Evolutionary conservation across 148 eudicot species (phyloP).

Genomic region (Camellia lanceoleosa): DNA sequence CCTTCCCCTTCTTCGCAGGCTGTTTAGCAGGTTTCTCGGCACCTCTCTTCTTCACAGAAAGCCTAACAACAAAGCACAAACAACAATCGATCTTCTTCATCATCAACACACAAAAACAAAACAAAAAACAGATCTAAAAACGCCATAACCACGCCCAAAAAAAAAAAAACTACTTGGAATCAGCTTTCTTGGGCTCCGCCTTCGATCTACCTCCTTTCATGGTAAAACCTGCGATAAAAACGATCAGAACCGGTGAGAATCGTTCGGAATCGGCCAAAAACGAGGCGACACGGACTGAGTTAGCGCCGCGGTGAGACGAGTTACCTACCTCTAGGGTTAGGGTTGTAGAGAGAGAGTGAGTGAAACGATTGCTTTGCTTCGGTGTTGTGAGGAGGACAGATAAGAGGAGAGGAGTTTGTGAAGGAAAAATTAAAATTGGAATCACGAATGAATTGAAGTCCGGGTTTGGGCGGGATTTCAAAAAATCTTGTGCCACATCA

Average conservation of each 20-base stretch:
- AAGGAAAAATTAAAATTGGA: slow-evolving; percentile 13
- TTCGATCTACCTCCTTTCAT: slow-evolving; percentile 29
- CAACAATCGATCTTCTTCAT: not conserved
- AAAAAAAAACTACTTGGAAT: slow-evolving; percentile 15
- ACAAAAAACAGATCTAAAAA: slow-evolving; percentile 5
- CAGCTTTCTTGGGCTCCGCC: slow-evolving; percentile 14
- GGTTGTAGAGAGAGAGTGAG: not conserved
- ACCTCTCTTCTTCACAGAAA: slow-evolving; percentile 26
- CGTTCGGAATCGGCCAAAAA: slow-evolving; percentile 11
- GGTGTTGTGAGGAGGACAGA: slow-evolving; percentile 8
- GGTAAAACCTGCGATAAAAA: slow-evolving; percentile 15
- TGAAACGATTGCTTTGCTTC: not conserved
- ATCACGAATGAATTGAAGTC: slow-evolving; percentile 16
- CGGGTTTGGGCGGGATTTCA: slow-evolving; percentile 36
- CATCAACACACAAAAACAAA: not conserved
- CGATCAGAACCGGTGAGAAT: slow-evolving; percentile 19
- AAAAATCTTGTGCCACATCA: slow-evolving; percentile 25
- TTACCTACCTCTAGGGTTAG: slow-evolving; percentile 15
- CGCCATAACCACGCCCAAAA: not conserved
- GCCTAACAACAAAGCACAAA: slow-evolving; percentile 6
- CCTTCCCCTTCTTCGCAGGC: slow-evolving; percentile 27
- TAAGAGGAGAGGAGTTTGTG: slow-evolving; percentile 11
- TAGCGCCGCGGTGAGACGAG: not conserved
- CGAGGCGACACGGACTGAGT: slow-evolving; percentile 5
- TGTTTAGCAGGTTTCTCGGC: slow-evolving; percentile 12